Evolutionary conservation across 306 rosid genomes (phyloP).

Genomic region (Quercus dentata): DNA sequence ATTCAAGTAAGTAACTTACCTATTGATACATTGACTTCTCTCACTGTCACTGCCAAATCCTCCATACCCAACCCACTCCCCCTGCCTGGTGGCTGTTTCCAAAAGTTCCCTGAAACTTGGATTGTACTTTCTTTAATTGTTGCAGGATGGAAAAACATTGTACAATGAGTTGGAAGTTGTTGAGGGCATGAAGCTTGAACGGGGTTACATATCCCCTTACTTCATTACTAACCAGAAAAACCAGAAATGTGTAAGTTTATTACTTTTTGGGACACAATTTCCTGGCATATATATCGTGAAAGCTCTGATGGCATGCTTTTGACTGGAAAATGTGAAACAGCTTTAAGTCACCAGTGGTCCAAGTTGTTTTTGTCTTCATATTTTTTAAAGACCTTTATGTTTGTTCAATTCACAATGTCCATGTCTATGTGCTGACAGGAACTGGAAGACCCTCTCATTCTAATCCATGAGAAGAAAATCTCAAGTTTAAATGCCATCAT

Average conservation of each 20-base stretch:
- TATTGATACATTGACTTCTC: not conserved
- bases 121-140: constrained; percentile 13
- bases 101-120: not conserved
- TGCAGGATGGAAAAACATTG: constrained; percentile 93
- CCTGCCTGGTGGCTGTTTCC: not conserved
- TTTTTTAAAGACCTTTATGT: not conserved
- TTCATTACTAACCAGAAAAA: constrained; percentile 88
- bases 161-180: constrained; percentile 93
- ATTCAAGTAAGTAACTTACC: constrained; percentile 56
- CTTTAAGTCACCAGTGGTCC: not conserved
- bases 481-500: constrained; percentile 70
- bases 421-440: constrained; percentile 48
- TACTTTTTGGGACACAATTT: not conserved
- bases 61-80: too few relatives aligned
- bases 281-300: not conserved
- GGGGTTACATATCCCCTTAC: constrained; percentile 95
- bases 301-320: not conserved
- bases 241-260: constrained; percentile 83
- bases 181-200: constrained; percentile 97
- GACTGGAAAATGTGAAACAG: not conserved
- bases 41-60: not conserved
- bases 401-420: not conserved
- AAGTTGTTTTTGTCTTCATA: not conserved
- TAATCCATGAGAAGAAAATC: constrained; percentile 94
- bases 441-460: constrained; percentile 86